Conservation (phyloP, 2,329 filamentous ascomycete species). For the Nakataea oryzae region DNA sequence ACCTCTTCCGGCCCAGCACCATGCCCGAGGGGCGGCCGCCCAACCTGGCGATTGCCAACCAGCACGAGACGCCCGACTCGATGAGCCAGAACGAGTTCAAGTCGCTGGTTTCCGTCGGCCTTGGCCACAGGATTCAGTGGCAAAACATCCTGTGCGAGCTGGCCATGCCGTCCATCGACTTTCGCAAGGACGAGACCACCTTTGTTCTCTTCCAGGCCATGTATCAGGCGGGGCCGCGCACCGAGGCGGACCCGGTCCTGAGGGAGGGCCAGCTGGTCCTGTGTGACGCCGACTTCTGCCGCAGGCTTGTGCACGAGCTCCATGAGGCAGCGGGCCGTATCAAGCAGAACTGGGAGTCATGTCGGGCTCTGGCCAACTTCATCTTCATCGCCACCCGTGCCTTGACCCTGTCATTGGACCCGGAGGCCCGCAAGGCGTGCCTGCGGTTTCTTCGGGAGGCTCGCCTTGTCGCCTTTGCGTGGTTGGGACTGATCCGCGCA, state of each 20-base stretch:
- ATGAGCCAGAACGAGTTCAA: constrained; percentile 45
- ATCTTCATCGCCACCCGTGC: constrained; percentile 29
- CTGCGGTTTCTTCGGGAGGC: constrained; percentile 19
- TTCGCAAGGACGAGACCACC: constrained; percentile 35
- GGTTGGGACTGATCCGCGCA: constrained; percentile 23
- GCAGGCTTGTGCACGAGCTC: constrained; percentile 21
- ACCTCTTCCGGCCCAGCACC: neutral
- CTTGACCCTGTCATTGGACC: constrained; percentile 23
- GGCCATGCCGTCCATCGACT: constrained; percentile 32
- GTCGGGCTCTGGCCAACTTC: constrained; percentile 15
- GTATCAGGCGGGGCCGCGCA: constrained; percentile 31
- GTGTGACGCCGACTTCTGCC: constrained; percentile 20
- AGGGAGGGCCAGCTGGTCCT: constrained; percentile 26
- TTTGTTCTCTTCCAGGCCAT: constrained; percentile 37
- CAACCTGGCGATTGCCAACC: constrained; percentile 42
- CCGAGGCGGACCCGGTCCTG: constrained; percentile 4
- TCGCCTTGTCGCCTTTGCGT: constrained; percentile 24
- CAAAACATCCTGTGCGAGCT: constrained; percentile 44
- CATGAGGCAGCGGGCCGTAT: constrained; percentile 19
- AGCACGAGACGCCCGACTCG: constrained; percentile 32
- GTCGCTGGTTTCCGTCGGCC: constrained; percentile 34
- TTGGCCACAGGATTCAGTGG: constrained; percentile 41
- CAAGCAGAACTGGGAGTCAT: constrained; percentile 41
- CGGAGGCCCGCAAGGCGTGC: constrained; percentile 12
- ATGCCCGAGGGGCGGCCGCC: constrained; percentile 9